phyloP scores from a whole-genome alignment of 176 grass and related monocot species.

The Lolium perenne region DNA sequence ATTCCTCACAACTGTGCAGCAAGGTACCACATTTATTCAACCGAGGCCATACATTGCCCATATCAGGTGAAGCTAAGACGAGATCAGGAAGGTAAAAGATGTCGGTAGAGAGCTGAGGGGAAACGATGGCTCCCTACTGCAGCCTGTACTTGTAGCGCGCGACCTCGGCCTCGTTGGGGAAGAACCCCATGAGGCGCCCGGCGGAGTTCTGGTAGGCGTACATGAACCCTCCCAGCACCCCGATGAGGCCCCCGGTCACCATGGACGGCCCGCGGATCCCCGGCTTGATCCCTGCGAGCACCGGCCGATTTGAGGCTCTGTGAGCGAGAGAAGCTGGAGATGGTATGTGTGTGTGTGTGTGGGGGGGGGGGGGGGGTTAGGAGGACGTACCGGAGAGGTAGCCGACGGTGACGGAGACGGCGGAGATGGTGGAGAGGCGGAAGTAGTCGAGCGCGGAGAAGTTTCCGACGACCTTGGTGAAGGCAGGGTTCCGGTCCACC shows the following conservation, averaged over 20 bases:
- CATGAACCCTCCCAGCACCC: slow-evolving; percentile 93
- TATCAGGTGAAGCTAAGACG: slow-evolving; percentile 42
- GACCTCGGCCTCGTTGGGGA: slow-evolving; percentile 91
- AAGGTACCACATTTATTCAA: slow-evolving; percentile 52
- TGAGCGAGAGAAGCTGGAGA: not conserved
- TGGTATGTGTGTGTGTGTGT: not conserved
- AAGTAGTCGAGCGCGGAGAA: slow-evolving; percentile 93
- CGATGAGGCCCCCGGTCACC: slow-evolving; percentile 94
- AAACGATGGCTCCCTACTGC: slow-evolving; percentile 2
- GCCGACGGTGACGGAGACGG: slow-evolving; percentile 91
- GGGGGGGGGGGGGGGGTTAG: not conserved
- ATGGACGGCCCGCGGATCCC: slow-evolving; percentile 96
- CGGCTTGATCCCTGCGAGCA: slow-evolving; percentile 85
- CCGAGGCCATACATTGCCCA: slow-evolving; percentile 28
- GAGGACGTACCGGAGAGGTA: slow-evolving; percentile 74
- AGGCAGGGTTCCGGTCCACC: slow-evolving; percentile 88
- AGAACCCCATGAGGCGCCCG: slow-evolving; percentile 95
- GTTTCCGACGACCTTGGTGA: slow-evolving; percentile 91
- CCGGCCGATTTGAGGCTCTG: not conserved
- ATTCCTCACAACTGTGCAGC: slow-evolving; percentile 38
- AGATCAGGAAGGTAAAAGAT: slow-evolving; percentile 35
- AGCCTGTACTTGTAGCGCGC: slow-evolving; percentile 68
- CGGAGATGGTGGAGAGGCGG: slow-evolving; percentile 93
- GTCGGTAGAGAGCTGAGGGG: not conserved
- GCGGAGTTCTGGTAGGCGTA: slow-evolving; percentile 98